Conservation (phyloP, 495 filamentous ascomycete species). For the Trichoderma orchidacearum region DNA sequence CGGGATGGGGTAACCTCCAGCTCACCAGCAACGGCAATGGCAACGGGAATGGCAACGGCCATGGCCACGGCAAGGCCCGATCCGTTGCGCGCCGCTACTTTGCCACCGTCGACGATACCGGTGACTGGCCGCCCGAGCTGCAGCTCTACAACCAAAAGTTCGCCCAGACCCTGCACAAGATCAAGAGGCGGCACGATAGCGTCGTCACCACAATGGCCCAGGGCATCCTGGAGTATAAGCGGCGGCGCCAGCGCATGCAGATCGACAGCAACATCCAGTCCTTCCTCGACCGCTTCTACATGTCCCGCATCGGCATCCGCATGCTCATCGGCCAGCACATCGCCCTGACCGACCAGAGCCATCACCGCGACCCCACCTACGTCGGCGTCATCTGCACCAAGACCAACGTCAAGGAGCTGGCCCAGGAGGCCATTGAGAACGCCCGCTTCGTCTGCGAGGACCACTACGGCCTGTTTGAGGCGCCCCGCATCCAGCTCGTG, state of each 20-base stretch:
- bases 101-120: constrained; percentile 74
- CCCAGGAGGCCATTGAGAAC: constrained; percentile 95
- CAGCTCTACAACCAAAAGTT: constrained; percentile 90
- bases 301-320: constrained; percentile 98
- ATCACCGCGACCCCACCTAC: constrained; percentile 77
- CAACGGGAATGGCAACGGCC: constrained; percentile 38
- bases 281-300: constrained; percentile 97
- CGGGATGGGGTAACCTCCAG: constrained; percentile 44
- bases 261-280: constrained; percentile 94
- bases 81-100: constrained; percentile 64
- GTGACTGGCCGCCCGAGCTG: constrained; percentile 88
- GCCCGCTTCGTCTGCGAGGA: constrained; percentile 97
- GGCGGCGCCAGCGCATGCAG: constrained; percentile 90
- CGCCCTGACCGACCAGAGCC: constrained; percentile 82
- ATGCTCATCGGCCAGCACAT: constrained; percentile 99
- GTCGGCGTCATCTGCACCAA: constrained; percentile 98
- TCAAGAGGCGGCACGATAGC: constrained; percentile 91
- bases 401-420: constrained; percentile 91
- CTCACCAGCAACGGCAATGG: constrained; percentile 32
- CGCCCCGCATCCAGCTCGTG: constrained; percentile 90
- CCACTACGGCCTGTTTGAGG: constrained; percentile 95
- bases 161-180: constrained; percentile 68
- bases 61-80: constrained; percentile 32
- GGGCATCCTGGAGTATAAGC: constrained; percentile 95
- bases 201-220: constrained; percentile 94